Evolutionary conservation across 2,329 filamentous ascomycete genomes (phyloP), one percentile per base, ranked within the genome.

Genomic region (Delphinella strobiligena): DNA sequence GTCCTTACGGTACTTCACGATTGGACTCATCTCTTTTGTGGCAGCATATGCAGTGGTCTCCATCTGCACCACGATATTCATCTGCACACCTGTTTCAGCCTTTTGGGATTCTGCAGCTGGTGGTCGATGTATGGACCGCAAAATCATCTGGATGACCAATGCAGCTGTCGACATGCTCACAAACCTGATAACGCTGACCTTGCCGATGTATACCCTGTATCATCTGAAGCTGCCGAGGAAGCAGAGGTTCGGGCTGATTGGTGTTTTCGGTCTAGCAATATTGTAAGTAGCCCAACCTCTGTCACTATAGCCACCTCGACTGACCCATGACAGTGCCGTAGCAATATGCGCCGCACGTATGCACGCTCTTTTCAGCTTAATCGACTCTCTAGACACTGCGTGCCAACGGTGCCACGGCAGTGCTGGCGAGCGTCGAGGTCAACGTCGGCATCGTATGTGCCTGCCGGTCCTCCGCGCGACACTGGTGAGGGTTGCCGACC

Each of bases 241-340:
- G 11, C 55, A 57, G 40, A 55, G 51, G 36, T 38, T 41, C 29
- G 45, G 52, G 1, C 42, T 61, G 12, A 57, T 57, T 45, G 51
- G 47, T 17, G 50, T 60, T 1, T 61, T 59, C 39, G 54, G 52
- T 5, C 46, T 59, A n/a, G 58, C 56, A 24, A 49, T 47, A 19
- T 45, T 59, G 45, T 54, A 45, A 48, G 51, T 48, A 5, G 14
- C 17, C 5, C n/a, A n/a, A n/a, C n/a, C n/a, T n/a, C n/a, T n/a
- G 5, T 32, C 30, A 32, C 7, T 18, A 29, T 29, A 7, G 7
- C 24, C n/a, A 18, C 11, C 24, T 4, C 4, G 14, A 17, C 14
- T 12, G 1, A 14, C 24, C 24, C 24, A 7, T 5, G 2, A 48
- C 47, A 40, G 38, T 27, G 38, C 31, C 12, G 51, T 49, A 35